Evolutionary conservation across 176 grass and related monocot genomes (phyloP).

Genomic region (Hyparrhenia diplandra): DNA sequence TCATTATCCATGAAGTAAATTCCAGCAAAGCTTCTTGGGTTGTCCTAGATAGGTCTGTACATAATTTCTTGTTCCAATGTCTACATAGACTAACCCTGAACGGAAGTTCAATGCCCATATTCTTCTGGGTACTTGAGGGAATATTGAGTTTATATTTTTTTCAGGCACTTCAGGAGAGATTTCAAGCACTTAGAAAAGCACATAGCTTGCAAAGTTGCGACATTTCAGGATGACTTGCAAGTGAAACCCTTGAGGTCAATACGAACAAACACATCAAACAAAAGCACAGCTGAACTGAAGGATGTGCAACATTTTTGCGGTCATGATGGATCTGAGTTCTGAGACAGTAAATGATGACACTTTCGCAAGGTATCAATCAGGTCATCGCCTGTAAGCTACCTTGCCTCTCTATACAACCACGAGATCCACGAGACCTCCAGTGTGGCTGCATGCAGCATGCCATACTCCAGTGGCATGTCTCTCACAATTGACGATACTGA

Average conservation of each 20-base stretch:
- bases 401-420: constrained; percentile 35
- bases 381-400: constrained; percentile 46
- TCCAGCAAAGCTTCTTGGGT: constrained; percentile 61
- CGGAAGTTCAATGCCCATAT: background rate
- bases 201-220: constrained; percentile 63
- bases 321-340: constrained; percentile 29
- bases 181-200: constrained; percentile 61
- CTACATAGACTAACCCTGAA: background rate
- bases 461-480: constrained; percentile 26
- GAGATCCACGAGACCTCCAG: constrained; percentile 29
- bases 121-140: background rate
- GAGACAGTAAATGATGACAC: constrained; percentile 24
- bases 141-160: background rate
- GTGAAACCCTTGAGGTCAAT: constrained; percentile 36
- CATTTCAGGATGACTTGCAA: constrained; percentile 42
- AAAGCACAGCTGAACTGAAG: constrained; percentile 34
- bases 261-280: constrained; percentile 33
- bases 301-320: constrained; percentile 17
- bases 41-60: constrained; percentile 57
- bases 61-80: constrained; percentile 2
- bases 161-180: constrained; percentile 63
- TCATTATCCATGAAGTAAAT: constrained; percentile 61
- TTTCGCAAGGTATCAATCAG: constrained; percentile 16
- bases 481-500: constrained; percentile 18
- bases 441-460: constrained; percentile 20